Percentiles rank a stretch among this genome's conserved stretches.
These are phyloP conservation scores for Cynanchum wilfordii DNA, from an alignment of 257 asterid species.

Conservation along the genomic window DNA sequence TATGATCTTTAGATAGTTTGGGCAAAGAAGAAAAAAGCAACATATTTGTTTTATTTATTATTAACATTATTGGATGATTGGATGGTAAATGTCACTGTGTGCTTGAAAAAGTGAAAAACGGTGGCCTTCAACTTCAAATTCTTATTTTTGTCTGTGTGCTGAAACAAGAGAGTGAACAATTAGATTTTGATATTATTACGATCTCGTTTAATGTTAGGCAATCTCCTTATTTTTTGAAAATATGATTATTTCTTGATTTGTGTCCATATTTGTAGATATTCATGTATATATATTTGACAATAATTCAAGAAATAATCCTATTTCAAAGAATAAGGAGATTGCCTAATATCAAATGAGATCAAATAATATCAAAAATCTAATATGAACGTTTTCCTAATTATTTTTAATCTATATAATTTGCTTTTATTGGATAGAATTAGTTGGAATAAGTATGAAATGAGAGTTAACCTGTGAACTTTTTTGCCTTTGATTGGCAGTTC, in stretches of 20 bases:
- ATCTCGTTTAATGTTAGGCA: no score
- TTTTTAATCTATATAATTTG: not conserved
- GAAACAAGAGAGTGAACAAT: not conserved
- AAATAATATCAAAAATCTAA: no score
- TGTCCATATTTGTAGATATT: no score
- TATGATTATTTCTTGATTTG: no score
- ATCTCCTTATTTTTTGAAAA: no score
- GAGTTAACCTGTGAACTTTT: not conserved
- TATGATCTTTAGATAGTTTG: not conserved
- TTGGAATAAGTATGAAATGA: not conserved
- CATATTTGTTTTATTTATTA: not conserved
- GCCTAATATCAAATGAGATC: no score
- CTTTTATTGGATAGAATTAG: not conserved
- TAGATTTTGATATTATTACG: no score
- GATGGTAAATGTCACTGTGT: not conserved
- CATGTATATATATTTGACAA: no score
- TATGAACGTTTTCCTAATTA: no score
- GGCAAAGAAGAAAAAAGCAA: not conserved
- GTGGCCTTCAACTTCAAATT: not conserved
- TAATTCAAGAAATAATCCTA: no score
- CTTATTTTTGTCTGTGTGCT: not conserved
- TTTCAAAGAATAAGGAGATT: no score
- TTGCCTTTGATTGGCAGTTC: conserved; percentile 40
- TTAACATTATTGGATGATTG: not conserved
- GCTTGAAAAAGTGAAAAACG: no score